Base-by-base conservation (phyloP, 305 asterid species). In the Fraxinus angustifolia region DNA sequence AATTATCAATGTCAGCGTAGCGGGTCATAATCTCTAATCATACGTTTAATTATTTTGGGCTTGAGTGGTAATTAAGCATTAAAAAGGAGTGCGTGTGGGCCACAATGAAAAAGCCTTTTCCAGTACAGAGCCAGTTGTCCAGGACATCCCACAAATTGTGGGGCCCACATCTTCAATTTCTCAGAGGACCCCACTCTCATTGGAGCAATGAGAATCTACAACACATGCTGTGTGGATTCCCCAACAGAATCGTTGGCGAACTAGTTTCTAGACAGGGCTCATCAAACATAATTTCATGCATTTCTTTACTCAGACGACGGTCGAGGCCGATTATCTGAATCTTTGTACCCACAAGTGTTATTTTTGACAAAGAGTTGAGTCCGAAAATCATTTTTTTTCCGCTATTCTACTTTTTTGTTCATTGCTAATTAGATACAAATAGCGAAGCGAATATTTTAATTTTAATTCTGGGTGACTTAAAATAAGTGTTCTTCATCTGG, bases 71-170 rank as follows among this genome's bases (percentile, higher is more conserved):
- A 19, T 60, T 60, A 7, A 60, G 12, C 12, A 21, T 21, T 21
- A 8, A 60, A 8, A 19, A 60, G 28, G 70, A 60, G 28, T 6
- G 35, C 10, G 19, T 31, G 75, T 70, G 56, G 74, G 77, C 79
- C 35, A 70, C 23, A 5, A 71, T 35, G 81, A 79, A 82, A 82
- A 79, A 70, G 82, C 19, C 77, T 7, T 16, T 53, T 75, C 81
- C 84, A 73, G 81, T 77, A 67, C 84, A 80, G 35, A 78, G 86
- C 83, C 56, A 85, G 81, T 80, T 60, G 77, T 65, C 74, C 50
- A 72, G 78, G 30, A 84, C 80, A 28, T 84, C 87, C 72, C 28
- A 50, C 33, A 7, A 28, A 76, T 30, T 0, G 79, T 50, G 8
- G 17, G 79, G 30, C 48, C 79, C 79, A 28, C 79, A 11, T 8